Evolutionary conservation across 208 protist species (phyloP).

Genomic region (Wallacemonas sp.): DNA sequence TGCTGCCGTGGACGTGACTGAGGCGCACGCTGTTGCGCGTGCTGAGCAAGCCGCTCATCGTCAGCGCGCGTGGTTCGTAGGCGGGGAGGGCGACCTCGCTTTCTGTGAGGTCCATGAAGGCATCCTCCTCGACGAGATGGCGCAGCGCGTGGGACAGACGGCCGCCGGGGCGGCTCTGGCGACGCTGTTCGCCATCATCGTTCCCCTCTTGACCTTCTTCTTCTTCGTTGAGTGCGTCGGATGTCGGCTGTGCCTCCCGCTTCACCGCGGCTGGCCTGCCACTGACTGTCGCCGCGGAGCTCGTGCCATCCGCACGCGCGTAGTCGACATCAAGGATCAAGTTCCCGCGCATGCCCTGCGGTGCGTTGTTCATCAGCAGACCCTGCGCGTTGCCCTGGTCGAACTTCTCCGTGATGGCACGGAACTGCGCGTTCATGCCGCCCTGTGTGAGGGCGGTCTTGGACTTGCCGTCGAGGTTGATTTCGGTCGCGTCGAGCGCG

Average conservation of each 20-base stretch:
- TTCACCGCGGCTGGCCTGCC: constrained; percentile 12
- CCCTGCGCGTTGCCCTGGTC: constrained; percentile 90
- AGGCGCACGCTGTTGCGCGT: constrained; percentile 14
- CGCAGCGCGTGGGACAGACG: constrained; percentile 5
- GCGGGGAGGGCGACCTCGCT: not conserved
- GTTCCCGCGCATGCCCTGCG: constrained; percentile 77
- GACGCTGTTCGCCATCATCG: not conserved
- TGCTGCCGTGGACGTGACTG: not conserved
- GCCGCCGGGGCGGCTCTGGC: not conserved
- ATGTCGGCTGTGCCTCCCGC: not conserved
- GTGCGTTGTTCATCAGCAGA: constrained; percentile 85
- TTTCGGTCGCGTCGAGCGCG: constrained; percentile 76
- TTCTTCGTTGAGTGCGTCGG: not conserved
- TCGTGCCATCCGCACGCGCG: constrained; percentile 26
- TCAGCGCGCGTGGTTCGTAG: constrained; percentile 11
- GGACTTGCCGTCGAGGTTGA: constrained; percentile 82
- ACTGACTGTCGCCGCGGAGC: constrained; percentile 1
- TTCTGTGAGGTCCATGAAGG: constrained; percentile 1
- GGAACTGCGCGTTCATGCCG: constrained; percentile 82
- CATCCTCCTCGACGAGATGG: constrained; percentile 7
- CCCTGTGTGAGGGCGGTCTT: constrained; percentile 73
- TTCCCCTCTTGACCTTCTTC: not conserved
- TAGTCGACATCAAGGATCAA: constrained; percentile 89
- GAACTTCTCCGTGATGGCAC: constrained; percentile 90
- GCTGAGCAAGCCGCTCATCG: constrained; percentile 5